Evolutionary conservation across 768 basidiomycete genomes (phyloP).

Genomic region (Mycena leptocephala): DNA sequence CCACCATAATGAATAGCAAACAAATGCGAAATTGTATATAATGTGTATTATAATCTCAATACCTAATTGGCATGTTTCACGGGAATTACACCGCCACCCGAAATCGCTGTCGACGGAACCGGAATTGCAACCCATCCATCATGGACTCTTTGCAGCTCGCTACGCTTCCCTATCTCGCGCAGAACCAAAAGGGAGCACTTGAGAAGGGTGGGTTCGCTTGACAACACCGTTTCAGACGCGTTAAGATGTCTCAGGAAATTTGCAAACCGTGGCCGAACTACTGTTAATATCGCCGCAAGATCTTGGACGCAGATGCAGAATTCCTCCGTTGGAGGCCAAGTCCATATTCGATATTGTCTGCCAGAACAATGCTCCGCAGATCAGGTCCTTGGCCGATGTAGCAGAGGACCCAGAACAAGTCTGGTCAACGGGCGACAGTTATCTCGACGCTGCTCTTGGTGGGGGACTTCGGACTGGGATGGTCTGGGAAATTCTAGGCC

Average conservation of each 20-base stretch:
- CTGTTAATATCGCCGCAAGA: conserved; percentile 66
- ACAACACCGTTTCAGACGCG: not conserved
- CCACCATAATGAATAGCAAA: too few relatives aligned
- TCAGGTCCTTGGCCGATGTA: conserved; percentile 60
- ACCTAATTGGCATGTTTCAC: too few relatives aligned
- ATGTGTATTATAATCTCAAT: too few relatives aligned
- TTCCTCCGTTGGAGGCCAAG: conserved; percentile 65
- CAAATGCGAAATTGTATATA: too few relatives aligned
- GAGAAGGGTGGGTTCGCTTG: conserved; percentile 51
- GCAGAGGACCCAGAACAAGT: conserved; percentile 56
- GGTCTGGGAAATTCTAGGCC: conserved; percentile 91
- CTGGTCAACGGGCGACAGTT: conserved; percentile 83
- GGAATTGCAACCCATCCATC: too few relatives aligned
- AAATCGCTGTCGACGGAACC: too few relatives aligned
- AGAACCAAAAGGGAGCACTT: conserved; percentile 51
- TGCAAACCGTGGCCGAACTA: conserved; percentile 65
- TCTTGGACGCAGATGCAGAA: conserved; percentile 70
- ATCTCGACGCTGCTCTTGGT: conserved; percentile 79
- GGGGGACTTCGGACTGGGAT: conserved; percentile 87
- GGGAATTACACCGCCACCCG: too few relatives aligned
- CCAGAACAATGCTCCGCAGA: conserved; percentile 55
- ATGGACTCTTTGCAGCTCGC: conserved; percentile 32
- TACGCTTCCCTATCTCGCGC: conserved; percentile 42
- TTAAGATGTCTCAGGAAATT: conserved; percentile 58
- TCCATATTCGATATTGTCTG: conserved; percentile 68